A percentile compares a stretch with the other conserved stretches of the same genome.
phyloP scores from a whole-genome alignment of 2,329 filamentous ascomycete genomes.

The Proliferodiscus dingleyae region DNA sequence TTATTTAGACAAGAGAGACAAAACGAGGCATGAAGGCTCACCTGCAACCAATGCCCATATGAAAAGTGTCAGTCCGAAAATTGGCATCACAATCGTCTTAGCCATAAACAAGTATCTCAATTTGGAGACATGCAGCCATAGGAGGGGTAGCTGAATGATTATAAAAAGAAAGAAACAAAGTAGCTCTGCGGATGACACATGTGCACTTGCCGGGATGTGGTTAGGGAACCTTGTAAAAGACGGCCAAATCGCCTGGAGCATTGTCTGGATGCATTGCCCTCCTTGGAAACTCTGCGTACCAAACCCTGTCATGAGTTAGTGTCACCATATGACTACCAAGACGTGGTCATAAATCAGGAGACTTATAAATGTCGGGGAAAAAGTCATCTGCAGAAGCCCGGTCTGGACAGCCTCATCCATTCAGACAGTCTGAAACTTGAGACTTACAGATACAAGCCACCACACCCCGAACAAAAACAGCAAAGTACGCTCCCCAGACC shows the following conservation, averaged over 20 bases:
- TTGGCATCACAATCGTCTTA: slow-evolving; percentile 36
- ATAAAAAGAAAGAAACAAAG: slow-evolving; percentile 45
- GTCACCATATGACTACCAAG: neutral
- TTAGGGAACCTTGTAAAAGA: slow-evolving; percentile 48
- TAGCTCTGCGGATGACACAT: slow-evolving; percentile 53
- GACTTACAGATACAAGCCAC: slow-evolving; percentile 24
- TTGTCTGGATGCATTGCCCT: slow-evolving; percentile 33
- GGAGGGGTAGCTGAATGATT: slow-evolving; percentile 30
- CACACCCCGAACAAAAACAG: slow-evolving; percentile 35
- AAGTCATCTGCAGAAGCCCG: too few species aligned
- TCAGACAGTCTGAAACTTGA: too few species aligned
- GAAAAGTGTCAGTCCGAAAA: slow-evolving; percentile 22
- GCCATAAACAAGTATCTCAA: slow-evolving; percentile 48
- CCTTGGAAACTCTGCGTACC: slow-evolving; percentile 22
- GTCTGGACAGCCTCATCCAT: too few species aligned
- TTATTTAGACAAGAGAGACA: neutral
- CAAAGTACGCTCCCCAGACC: slow-evolving; percentile 37
- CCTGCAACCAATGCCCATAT: slow-evolving; percentile 22
- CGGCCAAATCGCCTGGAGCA: slow-evolving; percentile 46
- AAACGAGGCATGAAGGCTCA: slow-evolving; percentile 1
- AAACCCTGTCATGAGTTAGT: slow-evolving; percentile 13
- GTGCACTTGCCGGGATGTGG: slow-evolving; percentile 40
- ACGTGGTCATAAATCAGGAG: too few species aligned
- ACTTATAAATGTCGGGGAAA: too few species aligned
- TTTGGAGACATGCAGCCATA: slow-evolving; percentile 43